Evolutionary conservation across 2,329 filamentous ascomycete species (phyloP).

Genomic region (Cladosporium sp.): DNA sequence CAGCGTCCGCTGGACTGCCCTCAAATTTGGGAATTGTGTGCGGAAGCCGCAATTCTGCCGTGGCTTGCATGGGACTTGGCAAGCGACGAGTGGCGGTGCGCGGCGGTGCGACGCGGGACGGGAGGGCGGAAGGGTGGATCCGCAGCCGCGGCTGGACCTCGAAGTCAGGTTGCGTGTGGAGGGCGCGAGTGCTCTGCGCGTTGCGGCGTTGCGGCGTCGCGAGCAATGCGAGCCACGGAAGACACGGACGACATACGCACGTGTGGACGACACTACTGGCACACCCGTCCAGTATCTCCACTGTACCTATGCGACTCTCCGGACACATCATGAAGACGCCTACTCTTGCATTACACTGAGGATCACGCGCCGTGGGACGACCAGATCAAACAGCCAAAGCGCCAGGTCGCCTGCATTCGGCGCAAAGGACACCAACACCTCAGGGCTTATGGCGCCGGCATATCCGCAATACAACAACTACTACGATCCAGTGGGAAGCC

Average conservation of each 20-base stretch:
- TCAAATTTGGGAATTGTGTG: neutral
- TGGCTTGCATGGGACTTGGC: neutral
- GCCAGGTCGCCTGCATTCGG: no score
- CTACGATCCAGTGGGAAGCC: slow-evolving; percentile 29
- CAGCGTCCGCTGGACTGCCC: neutral
- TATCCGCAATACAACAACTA: slow-evolving; percentile 19
- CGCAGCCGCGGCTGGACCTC: neutral
- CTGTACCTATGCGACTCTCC: no score
- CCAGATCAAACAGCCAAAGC: no score
- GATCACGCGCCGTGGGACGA: no score
- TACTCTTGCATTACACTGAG: no score
- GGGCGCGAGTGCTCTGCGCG: neutral
- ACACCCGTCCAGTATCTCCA: no score
- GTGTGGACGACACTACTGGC: neutral
- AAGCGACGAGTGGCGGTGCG: neutral
- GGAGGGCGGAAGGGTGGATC: neutral
- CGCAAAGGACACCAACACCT: neutral
- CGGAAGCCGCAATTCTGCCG: neutral
- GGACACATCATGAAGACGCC: no score
- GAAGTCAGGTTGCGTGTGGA: neutral
- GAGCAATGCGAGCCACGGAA: no score
- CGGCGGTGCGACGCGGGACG: neutral
- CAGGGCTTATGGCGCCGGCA: neutral
- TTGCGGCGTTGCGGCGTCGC: slow-evolving; percentile 25
- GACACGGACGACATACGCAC: neutral